phyloP scores from a whole-genome alignment of 495 filamentous ascomycete species.

The Pyrenula aspistea region DNA sequence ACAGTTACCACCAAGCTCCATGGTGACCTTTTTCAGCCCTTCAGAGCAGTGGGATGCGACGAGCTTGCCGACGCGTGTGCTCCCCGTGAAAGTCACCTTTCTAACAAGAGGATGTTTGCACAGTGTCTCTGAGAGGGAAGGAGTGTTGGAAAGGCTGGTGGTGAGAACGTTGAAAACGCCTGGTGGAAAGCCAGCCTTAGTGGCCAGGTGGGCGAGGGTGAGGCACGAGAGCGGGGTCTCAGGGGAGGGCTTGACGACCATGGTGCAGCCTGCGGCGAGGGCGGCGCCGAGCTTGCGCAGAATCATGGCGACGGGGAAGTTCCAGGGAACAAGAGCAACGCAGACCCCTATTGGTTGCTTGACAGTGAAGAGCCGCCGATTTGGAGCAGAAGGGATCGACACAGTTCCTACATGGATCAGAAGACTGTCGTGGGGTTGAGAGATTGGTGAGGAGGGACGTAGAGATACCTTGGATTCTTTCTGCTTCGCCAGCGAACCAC shows the following conservation, averaged over 20 bases:
- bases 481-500: conserved; percentile 58
- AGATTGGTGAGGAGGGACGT: neutral
- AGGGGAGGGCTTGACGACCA: conserved; percentile 45
- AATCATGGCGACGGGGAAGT: conserved; percentile 53
- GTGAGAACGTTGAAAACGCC: conserved; percentile 50
- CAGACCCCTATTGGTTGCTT: conserved; percentile 59
- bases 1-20: conserved; percentile 67
- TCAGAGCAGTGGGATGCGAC: conserved; percentile 46
- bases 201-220: conserved; percentile 40
- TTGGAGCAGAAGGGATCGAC: conserved; percentile 38
- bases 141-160: conserved; percentile 50
- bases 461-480: conserved; percentile 50
- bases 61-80: conserved; percentile 50
- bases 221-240: conserved; percentile 47
- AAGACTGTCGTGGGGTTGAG: neutral
- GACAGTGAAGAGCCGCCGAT: conserved; percentile 54
- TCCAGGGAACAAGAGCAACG: conserved; percentile 57
- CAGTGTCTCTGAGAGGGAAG: conserved; percentile 49
- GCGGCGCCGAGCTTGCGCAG: conserved; percentile 58
- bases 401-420: conserved; percentile 18
- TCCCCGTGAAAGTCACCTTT: conserved; percentile 67
- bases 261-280: conserved; percentile 52
- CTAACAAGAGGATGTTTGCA: conserved; percentile 52
- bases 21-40: conserved; percentile 58
- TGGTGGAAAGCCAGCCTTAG: conserved; percentile 46